Base-by-base conservation (phyloP, 805 yeast species). In the Candida insectalens region DNA sequence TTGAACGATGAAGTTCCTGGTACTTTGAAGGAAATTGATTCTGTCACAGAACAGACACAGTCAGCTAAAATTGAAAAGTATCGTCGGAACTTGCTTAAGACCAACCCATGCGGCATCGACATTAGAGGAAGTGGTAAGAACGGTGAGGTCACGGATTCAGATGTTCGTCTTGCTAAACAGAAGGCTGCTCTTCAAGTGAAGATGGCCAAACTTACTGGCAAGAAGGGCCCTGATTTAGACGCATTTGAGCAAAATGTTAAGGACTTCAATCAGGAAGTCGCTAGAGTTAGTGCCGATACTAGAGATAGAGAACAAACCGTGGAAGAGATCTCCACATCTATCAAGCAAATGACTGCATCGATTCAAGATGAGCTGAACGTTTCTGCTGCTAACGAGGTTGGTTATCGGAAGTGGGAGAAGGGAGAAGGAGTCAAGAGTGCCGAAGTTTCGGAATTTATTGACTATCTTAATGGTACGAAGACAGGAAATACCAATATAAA, bases 201-300 rank as follows among this genome's bases (percentile, higher is more conserved):
- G 45, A 87, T 89, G 94, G 94, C 95, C 19, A 84, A 89, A 3
- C 69, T 89, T 47, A 88, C 96, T 0, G 96, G 96, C 5, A 80
- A 77, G 47, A 63, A 71, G 6, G 60, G 66, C 3, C 58, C 67
- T 6, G 60, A 60, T 21, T 54, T 62, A 28, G 67, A 64, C 17
- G 62, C 60, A 3, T 66, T 70, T 45, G 73, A 74, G 26, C 70
- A 65, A 34, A 69, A 74, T 33, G 84, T 78, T 39, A 53, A 60
- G 5, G 60, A 63, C 37, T 65, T 79, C 41, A 68, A 66, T 33
- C 68, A 65, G 38, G 79, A 74, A 32, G 57, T 69, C 16, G 63
- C 67, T 15, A 59, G 55, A 17, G 69, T 78, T n/a, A 65, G 64
- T 25, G 55, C 55, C 15, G 83, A 77, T 35, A 63, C 74, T 16